Evolutionary conservation across 305 asterid species (phyloP), one percentile per base, ranked within the genome.

Genomic region (Andrographis paniculata): DNA sequence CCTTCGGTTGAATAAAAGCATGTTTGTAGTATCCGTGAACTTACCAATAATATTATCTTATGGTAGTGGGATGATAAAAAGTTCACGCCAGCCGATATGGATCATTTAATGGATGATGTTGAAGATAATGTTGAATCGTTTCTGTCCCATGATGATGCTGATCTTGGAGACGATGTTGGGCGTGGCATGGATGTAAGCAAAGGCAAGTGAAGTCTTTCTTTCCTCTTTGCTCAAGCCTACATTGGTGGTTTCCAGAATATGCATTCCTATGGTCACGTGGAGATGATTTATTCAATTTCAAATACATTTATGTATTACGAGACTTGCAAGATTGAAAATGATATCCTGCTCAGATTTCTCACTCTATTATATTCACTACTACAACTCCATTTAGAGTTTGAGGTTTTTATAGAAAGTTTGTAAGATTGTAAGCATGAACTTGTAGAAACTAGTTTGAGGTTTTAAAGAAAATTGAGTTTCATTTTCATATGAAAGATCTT

Each of bases 11-110:
- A 20, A 20, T 19, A 13, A 19, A 16, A 20, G 28, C 16, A 6
- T 44, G 49, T 41, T 55, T 59, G n/a, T 53, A 41, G 31, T 31
- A 1, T 64, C 43, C 48, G 19, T 41, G 17, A 55, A 45, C 48
- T 61, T 72, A 62, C 57, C 70, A 55, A 70, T 58, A 55, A 24
- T 23, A 48, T 66, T 49, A 16, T 28, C 53, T 57, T 60, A 14
- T 59, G 66, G 55, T 83, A 87, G 96, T 92, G 99, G 99, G 99
- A 82, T 59, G 99, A 81, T 58, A 87, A 92, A 60, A 94, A 84
- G 72, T 71, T 84, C 52, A 87, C 61, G 65, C 94, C 77, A 78
- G 77, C 94, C 74, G 96, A 87, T 31, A 79, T 91, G 85, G 95
- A 91, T 64, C 95, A 84, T 55, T 87, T 84, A 63, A 95, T 84